Evolutionary conservation across 495 filamentous ascomycete genomes (phyloP).

Genomic region (Penicillium soppii): DNA sequence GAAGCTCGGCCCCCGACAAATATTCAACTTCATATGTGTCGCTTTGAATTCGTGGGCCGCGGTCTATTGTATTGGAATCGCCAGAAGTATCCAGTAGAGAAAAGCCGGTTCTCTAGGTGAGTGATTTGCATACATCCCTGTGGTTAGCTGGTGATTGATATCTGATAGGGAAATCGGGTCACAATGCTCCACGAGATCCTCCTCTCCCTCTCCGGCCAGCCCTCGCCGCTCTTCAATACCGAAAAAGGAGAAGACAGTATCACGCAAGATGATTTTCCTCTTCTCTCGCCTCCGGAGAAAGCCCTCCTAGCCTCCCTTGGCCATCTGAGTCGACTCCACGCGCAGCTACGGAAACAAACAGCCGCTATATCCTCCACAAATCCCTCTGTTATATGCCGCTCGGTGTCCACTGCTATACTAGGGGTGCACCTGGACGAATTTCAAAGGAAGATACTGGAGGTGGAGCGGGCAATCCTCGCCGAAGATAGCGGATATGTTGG

Average conservation of each 20-base stretch:
- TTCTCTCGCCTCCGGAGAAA: conserved; percentile 75
- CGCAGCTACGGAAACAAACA: conserved; percentile 61
- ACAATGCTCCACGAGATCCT: conserved; percentile 97
- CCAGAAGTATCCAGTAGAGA: conserved; percentile 21
- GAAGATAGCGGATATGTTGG: conserved; percentile 75
- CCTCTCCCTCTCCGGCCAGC: conserved; percentile 89
- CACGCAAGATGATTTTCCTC: conserved; percentile 42
- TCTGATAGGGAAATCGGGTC: conserved; percentile 28
- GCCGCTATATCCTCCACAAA: conserved; percentile 66
- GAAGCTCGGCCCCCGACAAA: conserved; percentile 1
- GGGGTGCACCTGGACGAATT: conserved; percentile 73
- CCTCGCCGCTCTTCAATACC: conserved; percentile 75
- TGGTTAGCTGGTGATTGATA: background rate
- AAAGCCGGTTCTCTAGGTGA: conserved; percentile 22
- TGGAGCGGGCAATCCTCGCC: conserved; percentile 73
- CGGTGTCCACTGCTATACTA: conserved; percentile 79
- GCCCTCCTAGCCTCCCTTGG: conserved; percentile 76
- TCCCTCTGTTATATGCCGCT: conserved; percentile 76
- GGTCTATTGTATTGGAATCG: conserved; percentile 47
- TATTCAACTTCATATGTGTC: conserved; percentile 44
- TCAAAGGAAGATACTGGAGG: conserved; percentile 77
- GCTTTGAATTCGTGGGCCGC: conserved; percentile 49
- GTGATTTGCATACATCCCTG: conserved; percentile 4
- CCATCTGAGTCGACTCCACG: conserved; percentile 73
- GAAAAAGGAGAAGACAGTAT: conserved; percentile 35